These are phyloP conservation scores for Pseudozyma tsukubaensis DNA, from an alignment of 1,284 basidiomycete genomes.

Conservation along the genomic window DNA sequence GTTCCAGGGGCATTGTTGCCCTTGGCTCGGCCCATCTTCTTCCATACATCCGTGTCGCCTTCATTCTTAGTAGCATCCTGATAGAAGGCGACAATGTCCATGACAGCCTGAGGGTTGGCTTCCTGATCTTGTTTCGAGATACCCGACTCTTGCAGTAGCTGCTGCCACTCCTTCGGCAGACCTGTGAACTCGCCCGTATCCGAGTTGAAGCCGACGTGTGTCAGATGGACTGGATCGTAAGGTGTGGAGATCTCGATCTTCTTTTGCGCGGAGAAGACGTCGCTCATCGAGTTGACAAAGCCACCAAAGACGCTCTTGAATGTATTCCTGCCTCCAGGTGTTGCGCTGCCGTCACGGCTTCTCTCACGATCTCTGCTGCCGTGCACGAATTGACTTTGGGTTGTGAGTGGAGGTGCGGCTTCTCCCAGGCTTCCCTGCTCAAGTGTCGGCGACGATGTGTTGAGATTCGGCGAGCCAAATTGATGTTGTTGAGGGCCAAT, in stretches of 20 bases:
- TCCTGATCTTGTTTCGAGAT: constrained; percentile 95
- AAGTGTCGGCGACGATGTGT: constrained; percentile 41
- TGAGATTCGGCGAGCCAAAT: constrained; percentile 30
- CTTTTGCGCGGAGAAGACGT: constrained; percentile 82
- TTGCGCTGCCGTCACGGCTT: constrained; percentile 44
- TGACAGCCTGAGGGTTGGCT: constrained; percentile 96
- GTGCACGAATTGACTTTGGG: constrained; percentile 52
- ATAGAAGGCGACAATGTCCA: constrained; percentile 99
- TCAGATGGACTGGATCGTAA: constrained; percentile 99
- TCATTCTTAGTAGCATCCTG: constrained; percentile 75
- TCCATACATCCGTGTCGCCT: constrained; percentile 67
- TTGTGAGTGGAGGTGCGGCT: constrained; percentile 16
- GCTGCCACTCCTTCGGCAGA: constrained; percentile 98
- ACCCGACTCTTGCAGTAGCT: constrained; percentile 93
- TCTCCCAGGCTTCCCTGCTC: constrained; percentile 19
- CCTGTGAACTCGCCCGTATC: constrained; percentile 93
- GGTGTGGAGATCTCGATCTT: constrained; percentile 93
- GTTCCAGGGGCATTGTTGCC: constrained; percentile 36
- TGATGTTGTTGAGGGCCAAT: constrained; percentile 48
- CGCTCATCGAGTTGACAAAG: constrained; percentile 70
- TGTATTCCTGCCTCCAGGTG: constrained; percentile 49
- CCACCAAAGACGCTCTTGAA: constrained; percentile 69
- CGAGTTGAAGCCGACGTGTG: constrained; percentile 98
- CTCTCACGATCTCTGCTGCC: constrained; percentile 36
- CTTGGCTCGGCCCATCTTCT: constrained; percentile 66